Conservation (phyloP, 805 yeast genomes). For the Clavispora carvajalis region DNA sequence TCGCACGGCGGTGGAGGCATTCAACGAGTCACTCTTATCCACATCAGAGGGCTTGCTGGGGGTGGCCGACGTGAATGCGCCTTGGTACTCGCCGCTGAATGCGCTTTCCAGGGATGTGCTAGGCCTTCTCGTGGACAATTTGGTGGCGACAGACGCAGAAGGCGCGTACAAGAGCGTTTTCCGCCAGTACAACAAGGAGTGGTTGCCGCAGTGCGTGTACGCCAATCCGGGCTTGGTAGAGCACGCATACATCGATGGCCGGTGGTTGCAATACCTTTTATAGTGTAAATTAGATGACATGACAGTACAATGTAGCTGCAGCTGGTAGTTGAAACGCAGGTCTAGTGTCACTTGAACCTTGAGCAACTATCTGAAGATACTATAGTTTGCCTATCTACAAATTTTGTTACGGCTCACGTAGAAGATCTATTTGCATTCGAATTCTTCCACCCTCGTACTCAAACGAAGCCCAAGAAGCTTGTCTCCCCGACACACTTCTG, state of each 20-base stretch:
- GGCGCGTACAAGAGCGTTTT: constrained; percentile 24
- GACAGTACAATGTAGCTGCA: no score
- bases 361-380: no score
- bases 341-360: no score
- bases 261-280: constrained; percentile 36
- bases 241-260: constrained; percentile 25
- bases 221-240: constrained; percentile 38
- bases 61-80: constrained; percentile 12
- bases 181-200: constrained; percentile 31
- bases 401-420: no score
- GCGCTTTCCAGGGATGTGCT: constrained; percentile 29
- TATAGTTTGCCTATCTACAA: no score
- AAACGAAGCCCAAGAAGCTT: no score
- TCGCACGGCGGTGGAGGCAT: constrained; percentile 20
- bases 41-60: constrained; percentile 18
- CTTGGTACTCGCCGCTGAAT: constrained; percentile 25
- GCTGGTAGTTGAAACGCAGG: no score
- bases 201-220: constrained; percentile 38
- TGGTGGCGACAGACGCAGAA: constrained; percentile 22
- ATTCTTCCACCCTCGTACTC: no score
- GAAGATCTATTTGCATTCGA: no score
- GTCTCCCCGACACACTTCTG: no score
- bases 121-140: constrained; percentile 23
- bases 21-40: constrained; percentile 20
- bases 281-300: constrained; percentile 11